Conservation (phyloP, 345 rosid genomes). For the Reutealis trisperma region DNA sequence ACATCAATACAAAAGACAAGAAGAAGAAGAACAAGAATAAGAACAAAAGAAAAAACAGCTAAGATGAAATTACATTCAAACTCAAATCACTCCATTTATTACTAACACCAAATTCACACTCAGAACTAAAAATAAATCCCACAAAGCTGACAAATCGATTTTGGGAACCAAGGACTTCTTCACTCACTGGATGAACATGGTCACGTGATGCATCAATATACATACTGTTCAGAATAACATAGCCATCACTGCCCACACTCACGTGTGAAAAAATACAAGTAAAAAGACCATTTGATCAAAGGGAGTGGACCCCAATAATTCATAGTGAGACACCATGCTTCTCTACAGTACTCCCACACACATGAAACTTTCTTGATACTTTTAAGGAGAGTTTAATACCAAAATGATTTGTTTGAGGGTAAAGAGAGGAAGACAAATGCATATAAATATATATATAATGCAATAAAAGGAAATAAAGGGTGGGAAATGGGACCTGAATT, state of each 20-base stretch:
- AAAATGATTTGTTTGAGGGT: constrained; percentile 24
- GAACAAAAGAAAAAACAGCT: background rate
- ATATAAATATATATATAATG: background rate
- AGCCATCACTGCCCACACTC: background rate
- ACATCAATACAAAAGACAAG: constrained; percentile 2
- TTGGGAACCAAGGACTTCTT: background rate
- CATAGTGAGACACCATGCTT: background rate
- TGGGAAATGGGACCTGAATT: constrained; percentile 40
- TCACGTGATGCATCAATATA: background rate
- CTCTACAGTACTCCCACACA: background rate
- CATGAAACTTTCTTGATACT: constrained; percentile 18
- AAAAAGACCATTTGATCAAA: background rate
- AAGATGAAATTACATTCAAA: background rate
- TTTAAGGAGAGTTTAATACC: constrained; percentile 19
- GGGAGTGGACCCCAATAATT: constrained; percentile 8
- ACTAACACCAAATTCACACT: background rate
- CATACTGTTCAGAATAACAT: background rate
- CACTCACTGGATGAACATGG: background rate
- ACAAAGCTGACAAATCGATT: background rate
- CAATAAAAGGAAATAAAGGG: constrained; percentile 29
- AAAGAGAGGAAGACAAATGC: constrained; percentile 29
- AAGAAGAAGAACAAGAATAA: background rate
- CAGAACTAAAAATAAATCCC: background rate
- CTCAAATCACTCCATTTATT: background rate
- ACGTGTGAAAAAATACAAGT: constrained; percentile 1